Base-by-base conservation (phyloP, 208 protist genomes). In the Leishmania tarentolae region DNA sequence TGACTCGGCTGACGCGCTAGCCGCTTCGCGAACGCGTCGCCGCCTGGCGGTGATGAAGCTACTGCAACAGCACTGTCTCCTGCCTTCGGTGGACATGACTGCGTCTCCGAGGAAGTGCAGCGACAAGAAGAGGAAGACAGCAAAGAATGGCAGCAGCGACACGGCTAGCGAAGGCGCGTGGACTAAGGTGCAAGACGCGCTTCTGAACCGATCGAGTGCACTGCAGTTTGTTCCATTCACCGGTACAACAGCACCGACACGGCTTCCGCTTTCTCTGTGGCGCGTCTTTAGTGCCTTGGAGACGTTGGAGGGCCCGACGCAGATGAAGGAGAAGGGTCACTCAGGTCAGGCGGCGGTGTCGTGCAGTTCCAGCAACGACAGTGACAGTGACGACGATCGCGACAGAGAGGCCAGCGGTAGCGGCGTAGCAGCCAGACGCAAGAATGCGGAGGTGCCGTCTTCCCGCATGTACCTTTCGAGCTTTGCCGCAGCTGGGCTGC, bases 231-330 rank as follows among this genome's bases (percentile, higher is more conserved):
- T 50, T 40, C 35, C 61, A 37, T n/a, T 70, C 35, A 28, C 52
- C 24, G 42, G 40, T 28, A 17, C 75, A 2, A 9, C 42, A 24
- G 28, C 44, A 31, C 53, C 72, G n/a, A 31, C 35, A 28, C 52
- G 31, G 1, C 53, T 85, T 1, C 92, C 90, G 35, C 65, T 96
- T 3, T 81, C 76, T 24, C 61, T 92, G 44, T 96, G 92, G 92
- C 88, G 86, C 44, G 59, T 96, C 44, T 96, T 91, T 72, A 87
- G 81, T 37, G 85, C 90, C 0, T 79, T 96, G 79, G 92, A 96
- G 79, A 70, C 73, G 78, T 65, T 88, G 80, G 82, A 87, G 68
- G 78, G 82, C 4, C 53, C 79, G 2, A 63, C 68, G 24, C 83
- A 72, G 75, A 44, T 61, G 17, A 68, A 79, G 21, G 56, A 68